Evolutionary conservation across 768 basidiomycete genomes (phyloP).

Genomic region (Mycena albidolilacea): DNA sequence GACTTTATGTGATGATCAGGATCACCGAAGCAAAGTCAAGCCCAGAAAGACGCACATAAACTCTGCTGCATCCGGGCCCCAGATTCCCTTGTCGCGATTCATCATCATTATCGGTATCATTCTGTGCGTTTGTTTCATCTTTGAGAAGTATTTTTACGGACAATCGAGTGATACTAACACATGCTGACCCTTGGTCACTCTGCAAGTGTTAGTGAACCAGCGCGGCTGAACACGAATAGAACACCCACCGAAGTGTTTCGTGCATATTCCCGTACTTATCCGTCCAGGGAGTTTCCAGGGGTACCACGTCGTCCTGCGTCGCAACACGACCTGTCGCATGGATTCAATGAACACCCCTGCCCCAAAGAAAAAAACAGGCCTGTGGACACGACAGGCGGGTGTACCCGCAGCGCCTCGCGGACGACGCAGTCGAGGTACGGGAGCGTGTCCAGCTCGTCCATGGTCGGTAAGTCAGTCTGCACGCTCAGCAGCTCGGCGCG

Average conservation of each 20-base stretch:
- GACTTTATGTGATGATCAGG: not conserved
- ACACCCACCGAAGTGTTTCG: not conserved
- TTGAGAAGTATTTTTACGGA: too few species aligned
- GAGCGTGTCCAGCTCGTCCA: slow-evolving; percentile 16
- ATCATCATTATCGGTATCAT: not conserved
- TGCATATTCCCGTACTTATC: not conserved
- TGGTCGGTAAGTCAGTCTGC: slow-evolving; percentile 8
- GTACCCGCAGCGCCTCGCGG: slow-evolving; percentile 10
- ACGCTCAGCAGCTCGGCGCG: slow-evolving; percentile 13
- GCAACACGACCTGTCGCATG: not conserved
- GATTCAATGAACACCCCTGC: too few species aligned
- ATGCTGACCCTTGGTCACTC: too few species aligned
- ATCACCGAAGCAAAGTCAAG: not conserved
- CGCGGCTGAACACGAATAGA: too few species aligned
- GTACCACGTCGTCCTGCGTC: slow-evolving; percentile 4
- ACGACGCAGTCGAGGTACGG: slow-evolving; percentile 18
- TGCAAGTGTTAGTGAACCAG: too few species aligned
- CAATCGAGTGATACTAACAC: too few species aligned
- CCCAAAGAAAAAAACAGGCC: not conserved
- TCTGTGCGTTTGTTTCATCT: too few species aligned
- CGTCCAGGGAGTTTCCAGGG: not conserved
- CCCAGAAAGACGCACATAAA: not conserved
- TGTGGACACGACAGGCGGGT: slow-evolving; percentile 4
- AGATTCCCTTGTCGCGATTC: slow-evolving; percentile 4
- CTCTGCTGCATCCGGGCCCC: slow-evolving; percentile 6